Conservation (phyloP, 768 basidiomycete species). For the Tulasnella sp. region DNA sequence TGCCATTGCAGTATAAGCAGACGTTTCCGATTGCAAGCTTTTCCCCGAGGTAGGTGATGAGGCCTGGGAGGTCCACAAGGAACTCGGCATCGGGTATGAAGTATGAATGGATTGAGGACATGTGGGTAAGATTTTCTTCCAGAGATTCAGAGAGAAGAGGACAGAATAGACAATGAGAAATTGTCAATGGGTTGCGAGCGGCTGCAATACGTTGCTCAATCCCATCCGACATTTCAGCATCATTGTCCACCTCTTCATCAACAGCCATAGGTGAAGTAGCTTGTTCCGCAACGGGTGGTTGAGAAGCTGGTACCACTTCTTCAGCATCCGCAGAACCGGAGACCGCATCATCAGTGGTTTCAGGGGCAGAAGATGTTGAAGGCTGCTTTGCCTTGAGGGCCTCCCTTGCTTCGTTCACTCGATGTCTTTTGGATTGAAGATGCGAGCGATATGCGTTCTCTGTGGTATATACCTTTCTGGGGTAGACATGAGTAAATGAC, state of each 20-base stretch:
- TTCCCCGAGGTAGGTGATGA: constrained; percentile 77
- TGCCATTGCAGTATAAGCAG: constrained; percentile 82
- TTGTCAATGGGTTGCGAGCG: constrained; percentile 47
- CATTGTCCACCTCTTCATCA: constrained; percentile 33
- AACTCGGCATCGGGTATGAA: constrained; percentile 92
- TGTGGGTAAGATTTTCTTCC: constrained; percentile 66
- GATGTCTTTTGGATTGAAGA: constrained; percentile 78
- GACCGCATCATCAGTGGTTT: constrained; percentile 8
- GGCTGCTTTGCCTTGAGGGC: constrained; percentile 21
- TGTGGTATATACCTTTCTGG: constrained; percentile 77
- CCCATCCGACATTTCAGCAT: constrained; percentile 37
- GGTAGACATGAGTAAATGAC: neutral
- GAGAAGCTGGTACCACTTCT: too few species aligned
- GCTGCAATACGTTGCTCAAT: constrained; percentile 66
- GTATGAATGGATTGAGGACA: constrained; percentile 81
- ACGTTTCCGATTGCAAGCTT: constrained; percentile 88
- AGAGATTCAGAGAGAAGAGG: constrained; percentile 36
- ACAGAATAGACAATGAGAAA: constrained; percentile 81
- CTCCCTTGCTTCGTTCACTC: constrained; percentile 52
- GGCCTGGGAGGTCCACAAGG: constrained; percentile 68
- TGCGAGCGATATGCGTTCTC: constrained; percentile 86
- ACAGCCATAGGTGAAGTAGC: constrained; percentile 9
- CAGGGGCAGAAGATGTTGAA: constrained; percentile 8
- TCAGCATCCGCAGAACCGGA: constrained; percentile 21
- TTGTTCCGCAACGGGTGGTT: constrained; percentile 17